Evolutionary conservation across 1,284 basidiomycete genomes (phyloP), one percentile per base, ranked within the genome.

Genomic region (Vanrija pseudolonga): DNA sequence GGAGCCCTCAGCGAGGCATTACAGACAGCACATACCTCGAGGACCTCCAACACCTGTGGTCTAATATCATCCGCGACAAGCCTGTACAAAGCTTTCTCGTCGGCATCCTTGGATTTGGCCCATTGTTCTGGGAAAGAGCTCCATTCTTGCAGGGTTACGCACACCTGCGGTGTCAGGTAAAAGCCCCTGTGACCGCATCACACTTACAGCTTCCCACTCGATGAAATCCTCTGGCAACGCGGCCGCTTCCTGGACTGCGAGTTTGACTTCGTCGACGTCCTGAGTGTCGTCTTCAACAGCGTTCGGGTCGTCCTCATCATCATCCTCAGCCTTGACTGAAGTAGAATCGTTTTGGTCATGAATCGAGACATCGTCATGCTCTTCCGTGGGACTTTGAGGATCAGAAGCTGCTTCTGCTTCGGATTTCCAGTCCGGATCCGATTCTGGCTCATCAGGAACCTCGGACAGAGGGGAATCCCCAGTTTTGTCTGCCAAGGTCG

Each of bases 101-200:
- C 78, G 3, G 72, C 69, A 55, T 82, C 73, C 23, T 73, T 70
- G 5, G 80, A 79, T 26, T 68, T 70, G 12, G 74, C 76, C 45
- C 80, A 82, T 49, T 76, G 73, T 18, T 73, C 71, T 1, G 77
- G 73, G 52, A 79, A 79, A 4, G 70, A 71, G 46, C 76, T 64
- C 80, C 80, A 80, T 32, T 80, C 78, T 46, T 73, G 71, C 7
- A 78, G 67, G 0, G 76, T 78, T n/a, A 80, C 72, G 60, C 79
- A 81, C 39, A 81, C 72, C 77, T 80, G 61, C 11, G 22, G 6
- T 5, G 14, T 52, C 24, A 18, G 45, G 19, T 14, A 17, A 8
- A 6, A 26, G 70, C 77, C 63, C 53, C 6, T 6, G 26, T 11
- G 7, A 6, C 26, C 11, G 7, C 26, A 26, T 26, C 7, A 26